Conservation (phyloP, 2,329 filamentous ascomycete genomes). For the Penicillium janthinellum region DNA sequence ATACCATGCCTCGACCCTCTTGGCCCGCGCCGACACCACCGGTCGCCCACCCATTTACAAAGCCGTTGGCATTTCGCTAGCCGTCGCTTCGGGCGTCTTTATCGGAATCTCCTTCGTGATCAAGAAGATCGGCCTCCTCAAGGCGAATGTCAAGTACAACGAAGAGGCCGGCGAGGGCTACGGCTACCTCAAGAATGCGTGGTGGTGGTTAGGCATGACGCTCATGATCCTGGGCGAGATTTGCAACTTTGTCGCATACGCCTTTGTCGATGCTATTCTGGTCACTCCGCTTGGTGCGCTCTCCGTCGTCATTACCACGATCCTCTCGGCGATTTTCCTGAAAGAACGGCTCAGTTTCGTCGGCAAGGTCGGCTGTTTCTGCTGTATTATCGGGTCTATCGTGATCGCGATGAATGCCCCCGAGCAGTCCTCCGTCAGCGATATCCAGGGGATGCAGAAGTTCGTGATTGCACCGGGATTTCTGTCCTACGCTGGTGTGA, state of each 20-base stretch:
- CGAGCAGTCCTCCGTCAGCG: constrained; percentile 75
- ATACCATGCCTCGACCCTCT: constrained; percentile 46
- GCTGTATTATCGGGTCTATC: constrained; percentile 89
- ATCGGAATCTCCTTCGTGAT: constrained; percentile 94
- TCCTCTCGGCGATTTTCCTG: constrained; percentile 90
- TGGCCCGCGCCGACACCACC: constrained; percentile 46
- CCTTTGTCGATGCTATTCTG: constrained; percentile 93
- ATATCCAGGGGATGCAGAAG: constrained; percentile 89
- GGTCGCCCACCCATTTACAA: constrained; percentile 69
- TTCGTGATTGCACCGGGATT: constrained; percentile 88
- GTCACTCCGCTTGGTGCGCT: constrained; percentile 90
- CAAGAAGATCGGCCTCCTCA: constrained; percentile 89
- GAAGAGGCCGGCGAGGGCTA: constrained; percentile 96
- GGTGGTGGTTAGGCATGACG: constrained; percentile 95
- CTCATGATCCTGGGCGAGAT: constrained; percentile 96
- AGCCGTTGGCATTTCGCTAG: constrained; percentile 80
- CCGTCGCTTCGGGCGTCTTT: constrained; percentile 83
- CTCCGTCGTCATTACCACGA: constrained; percentile 87
- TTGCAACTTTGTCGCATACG: constrained; percentile 96
- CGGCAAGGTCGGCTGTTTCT: constrained; percentile 92
- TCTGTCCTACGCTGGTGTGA: constrained; percentile 77
- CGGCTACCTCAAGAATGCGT: constrained; percentile 91
- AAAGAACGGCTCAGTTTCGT: constrained; percentile 95
- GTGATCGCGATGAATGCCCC: constrained; percentile 95
- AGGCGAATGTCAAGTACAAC: constrained; percentile 93